Conservation (phyloP, 2,329 filamentous ascomycete genomes). For the Epicoccum nigrum region DNA sequence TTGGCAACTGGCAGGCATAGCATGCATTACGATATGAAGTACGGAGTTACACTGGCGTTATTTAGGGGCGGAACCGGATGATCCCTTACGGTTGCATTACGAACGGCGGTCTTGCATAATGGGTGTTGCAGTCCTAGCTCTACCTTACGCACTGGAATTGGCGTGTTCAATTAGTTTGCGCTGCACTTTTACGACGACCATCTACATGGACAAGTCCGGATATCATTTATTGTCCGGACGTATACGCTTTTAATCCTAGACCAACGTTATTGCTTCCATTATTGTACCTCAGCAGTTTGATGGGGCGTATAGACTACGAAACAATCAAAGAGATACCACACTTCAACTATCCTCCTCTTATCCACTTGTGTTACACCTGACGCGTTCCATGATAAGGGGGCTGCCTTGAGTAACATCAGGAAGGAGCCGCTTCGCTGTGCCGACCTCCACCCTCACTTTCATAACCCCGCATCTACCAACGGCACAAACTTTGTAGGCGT, state of each 20-base stretch:
- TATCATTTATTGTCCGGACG: slow-evolving; percentile 4
- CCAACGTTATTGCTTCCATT: slow-evolving; percentile 15
- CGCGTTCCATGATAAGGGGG: background rate
- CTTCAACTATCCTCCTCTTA: background rate
- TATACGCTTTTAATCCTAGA: slow-evolving; percentile 20
- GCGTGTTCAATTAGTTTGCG: slow-evolving; percentile 2
- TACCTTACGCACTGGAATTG: slow-evolving; percentile 11
- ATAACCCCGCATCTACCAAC: slow-evolving; percentile 13
- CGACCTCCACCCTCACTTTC: background rate
- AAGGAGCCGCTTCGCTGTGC: background rate
- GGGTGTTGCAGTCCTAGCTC: slow-evolving; percentile 5
- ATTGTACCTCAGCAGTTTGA: slow-evolving; percentile 1
- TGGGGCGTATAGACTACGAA: slow-evolving; percentile 19
- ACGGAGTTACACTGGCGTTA: slow-evolving; percentile 13
- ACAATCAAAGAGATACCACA: slow-evolving; percentile 14
- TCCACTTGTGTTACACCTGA: background rate
- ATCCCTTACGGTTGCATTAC: slow-evolving; percentile 8
- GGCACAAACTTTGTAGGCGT: slow-evolving; percentile 1
- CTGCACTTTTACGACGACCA: slow-evolving; percentile 2
- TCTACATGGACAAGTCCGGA: slow-evolving; percentile 6
- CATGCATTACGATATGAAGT: slow-evolving; percentile 6
- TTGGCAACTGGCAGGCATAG: slow-evolving; percentile 10
- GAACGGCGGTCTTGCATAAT: slow-evolving; percentile 11
- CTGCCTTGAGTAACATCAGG: background rate
- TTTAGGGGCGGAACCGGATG: background rate